phyloP scores from a whole-genome alignment of 768 basidiomycete genomes.

The Ephemerocybe angulata region DNA sequence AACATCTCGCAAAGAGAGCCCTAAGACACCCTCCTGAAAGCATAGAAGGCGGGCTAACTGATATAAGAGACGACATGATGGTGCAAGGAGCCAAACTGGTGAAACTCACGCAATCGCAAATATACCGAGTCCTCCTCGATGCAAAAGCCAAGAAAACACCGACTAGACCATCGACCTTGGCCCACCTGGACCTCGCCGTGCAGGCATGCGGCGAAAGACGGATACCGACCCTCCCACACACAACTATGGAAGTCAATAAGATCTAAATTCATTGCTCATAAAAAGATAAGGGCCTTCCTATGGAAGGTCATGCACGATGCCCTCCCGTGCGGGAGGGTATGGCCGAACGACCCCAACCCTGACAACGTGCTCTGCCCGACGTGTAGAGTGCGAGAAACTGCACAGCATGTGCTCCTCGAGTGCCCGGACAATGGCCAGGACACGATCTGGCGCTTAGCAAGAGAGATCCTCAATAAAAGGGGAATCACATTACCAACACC shows the following conservation, averaged over 20 bases:
- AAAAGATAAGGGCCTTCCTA: too few relatives aligned
- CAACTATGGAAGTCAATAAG: too few relatives aligned
- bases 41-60: background rate
- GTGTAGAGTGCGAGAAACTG: too few relatives aligned
- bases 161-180: background rate
- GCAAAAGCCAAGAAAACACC: background rate
- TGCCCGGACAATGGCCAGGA: background rate
- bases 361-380: too few relatives aligned
- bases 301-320: too few relatives aligned
- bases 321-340: too few relatives aligned
- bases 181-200: background rate
- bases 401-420: too few relatives aligned
- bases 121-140: background rate
- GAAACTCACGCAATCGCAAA: background rate
- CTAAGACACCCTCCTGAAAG: too few relatives aligned
- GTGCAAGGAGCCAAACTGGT: background rate
- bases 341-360: too few relatives aligned
- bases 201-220: background rate
- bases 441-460: background rate
- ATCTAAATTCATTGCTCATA: too few relatives aligned
- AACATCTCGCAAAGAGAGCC: background rate
- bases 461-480: background rate
- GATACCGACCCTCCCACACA: too few relatives aligned
- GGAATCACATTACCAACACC: background rate
- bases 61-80: background rate